A percentile compares a stretch with the other conserved stretches of the same genome.
Conservation (phyloP, 2,329 filamentous ascomycete genomes). For the Colletotrichum chlorophyti region DNA sequence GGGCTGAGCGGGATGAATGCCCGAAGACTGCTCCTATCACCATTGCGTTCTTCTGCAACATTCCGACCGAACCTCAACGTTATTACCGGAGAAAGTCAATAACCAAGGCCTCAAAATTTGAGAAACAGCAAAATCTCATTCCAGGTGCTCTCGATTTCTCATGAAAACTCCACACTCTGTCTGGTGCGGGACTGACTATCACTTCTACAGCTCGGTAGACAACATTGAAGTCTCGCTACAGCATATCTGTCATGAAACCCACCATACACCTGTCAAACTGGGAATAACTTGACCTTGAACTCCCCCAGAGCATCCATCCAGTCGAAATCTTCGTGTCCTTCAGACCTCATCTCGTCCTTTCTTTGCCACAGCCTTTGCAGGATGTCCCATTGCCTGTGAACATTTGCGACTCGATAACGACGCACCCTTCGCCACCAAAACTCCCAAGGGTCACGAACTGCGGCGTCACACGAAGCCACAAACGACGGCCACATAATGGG, state of each 20-base stretch:
- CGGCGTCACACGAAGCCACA: slow-evolving; percentile 7
- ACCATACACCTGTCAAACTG: not conserved
- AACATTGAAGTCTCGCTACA: no score
- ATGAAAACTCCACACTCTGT: no score
- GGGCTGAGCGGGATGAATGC: no score
- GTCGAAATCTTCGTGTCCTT: not conserved
- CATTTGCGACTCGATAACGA: slow-evolving; percentile 1
- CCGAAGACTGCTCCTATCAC: no score
- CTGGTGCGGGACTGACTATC: no score
- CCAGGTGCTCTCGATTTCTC: no score
- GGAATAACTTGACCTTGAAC: not conserved
- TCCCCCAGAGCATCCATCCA: slow-evolving; percentile 2
- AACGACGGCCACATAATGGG: slow-evolving; percentile 14
- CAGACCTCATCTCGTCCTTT: not conserved
- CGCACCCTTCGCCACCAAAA: not conserved
- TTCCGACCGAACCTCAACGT: no score
- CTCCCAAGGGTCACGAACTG: not conserved
- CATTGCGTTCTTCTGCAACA: no score
- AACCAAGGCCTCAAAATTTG: no score
- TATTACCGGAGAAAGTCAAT: no score
- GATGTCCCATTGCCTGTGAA: slow-evolving; percentile 5
- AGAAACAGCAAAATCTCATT: no score
- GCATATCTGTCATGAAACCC: no score
- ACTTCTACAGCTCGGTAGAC: not conserved
- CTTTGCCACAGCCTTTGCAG: not conserved